Evolutionary conservation across 2,329 filamentous ascomycete genomes (phyloP).

Genomic region (Apiospora malaysiana): DNA sequence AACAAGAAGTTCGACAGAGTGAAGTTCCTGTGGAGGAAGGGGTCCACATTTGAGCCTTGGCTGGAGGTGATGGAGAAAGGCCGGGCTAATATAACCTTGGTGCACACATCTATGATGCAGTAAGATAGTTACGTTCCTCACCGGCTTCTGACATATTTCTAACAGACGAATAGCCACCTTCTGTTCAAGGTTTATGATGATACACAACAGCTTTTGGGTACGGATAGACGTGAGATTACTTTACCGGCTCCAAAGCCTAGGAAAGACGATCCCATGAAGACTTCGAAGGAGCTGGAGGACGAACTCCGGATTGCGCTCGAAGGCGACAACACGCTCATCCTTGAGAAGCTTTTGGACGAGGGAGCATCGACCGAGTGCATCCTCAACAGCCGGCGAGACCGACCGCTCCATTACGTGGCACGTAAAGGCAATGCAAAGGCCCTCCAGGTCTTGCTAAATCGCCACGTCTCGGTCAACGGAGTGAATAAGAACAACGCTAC

Average conservation of each 20-base stretch:
- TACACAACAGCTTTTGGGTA: too few relatives aligned
- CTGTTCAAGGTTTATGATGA: neutral
- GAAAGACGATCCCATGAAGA: neutral
- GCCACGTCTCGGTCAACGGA: neutral
- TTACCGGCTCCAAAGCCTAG: neutral
- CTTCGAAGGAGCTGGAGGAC: neutral
- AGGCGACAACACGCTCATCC: fast-evolving
- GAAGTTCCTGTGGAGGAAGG: neutral
- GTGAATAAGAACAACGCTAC: neutral
- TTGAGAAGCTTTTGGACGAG: neutral
- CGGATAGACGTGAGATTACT: neutral
- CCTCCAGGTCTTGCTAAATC: neutral
- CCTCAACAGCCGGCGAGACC: neutral
- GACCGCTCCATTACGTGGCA: neutral
- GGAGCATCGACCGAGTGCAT: neutral
- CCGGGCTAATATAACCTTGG: neutral
- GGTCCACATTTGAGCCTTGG: neutral
- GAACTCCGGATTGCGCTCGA: neutral
- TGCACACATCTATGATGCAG: neutral
- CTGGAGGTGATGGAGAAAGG: neutral
- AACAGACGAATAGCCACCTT: neutral
- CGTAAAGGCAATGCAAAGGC: neutral
- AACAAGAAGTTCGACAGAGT: neutral
- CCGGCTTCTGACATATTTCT: neutral
- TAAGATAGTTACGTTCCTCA: neutral